Evolutionary conservation across 495 filamentous ascomycete genomes (phyloP).

Genomic region (Patellaria atrata): DNA sequence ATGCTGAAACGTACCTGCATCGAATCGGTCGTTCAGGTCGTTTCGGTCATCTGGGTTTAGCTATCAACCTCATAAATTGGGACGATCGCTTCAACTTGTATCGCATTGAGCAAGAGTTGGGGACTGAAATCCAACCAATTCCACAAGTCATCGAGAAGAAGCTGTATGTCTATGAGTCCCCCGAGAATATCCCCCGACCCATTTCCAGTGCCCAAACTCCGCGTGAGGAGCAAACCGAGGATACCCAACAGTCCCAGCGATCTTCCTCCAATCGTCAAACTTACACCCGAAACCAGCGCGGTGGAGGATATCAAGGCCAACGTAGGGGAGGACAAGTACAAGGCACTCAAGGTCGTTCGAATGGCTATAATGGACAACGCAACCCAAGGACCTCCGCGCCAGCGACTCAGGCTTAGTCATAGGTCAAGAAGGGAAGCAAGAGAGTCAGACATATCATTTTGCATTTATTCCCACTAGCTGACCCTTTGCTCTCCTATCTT

Average conservation of each 20-base stretch:
- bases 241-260: conserved; percentile 2
- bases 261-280: conserved; percentile 8
- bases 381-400: conserved; percentile 16
- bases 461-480: conserved; percentile 9
- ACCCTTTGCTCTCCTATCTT: conserved; percentile 10
- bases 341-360: conserved; percentile 14
- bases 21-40: conserved; percentile 95
- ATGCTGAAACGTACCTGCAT: conserved; percentile 97
- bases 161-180: conserved; percentile 94
- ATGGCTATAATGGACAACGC: conserved; percentile 14
- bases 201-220: conserved; percentile 30
- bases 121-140: conserved; percentile 94
- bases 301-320: conserved; percentile 16
- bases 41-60: conserved; percentile 91
- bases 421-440: conserved; percentile 1
- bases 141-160: conserved; percentile 91
- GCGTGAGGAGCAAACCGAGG: conserved; percentile 4
- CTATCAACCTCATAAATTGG: conserved; percentile 99
- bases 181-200: conserved; percentile 83
- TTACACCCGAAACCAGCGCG: conserved; percentile 9
- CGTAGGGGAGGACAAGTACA: conserved; percentile 10
- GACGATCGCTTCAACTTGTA: conserved; percentile 98
- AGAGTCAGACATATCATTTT: conserved; percentile 14
- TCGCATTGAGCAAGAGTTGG: conserved; percentile 93
- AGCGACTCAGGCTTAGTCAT: conserved; percentile 9